A percentile compares a stretch with the other conserved stretches of the same genome.
Evolutionary conservation across 129 eudicot species (phyloP).

Genomic region (Centaurea solstitialis): DNA sequence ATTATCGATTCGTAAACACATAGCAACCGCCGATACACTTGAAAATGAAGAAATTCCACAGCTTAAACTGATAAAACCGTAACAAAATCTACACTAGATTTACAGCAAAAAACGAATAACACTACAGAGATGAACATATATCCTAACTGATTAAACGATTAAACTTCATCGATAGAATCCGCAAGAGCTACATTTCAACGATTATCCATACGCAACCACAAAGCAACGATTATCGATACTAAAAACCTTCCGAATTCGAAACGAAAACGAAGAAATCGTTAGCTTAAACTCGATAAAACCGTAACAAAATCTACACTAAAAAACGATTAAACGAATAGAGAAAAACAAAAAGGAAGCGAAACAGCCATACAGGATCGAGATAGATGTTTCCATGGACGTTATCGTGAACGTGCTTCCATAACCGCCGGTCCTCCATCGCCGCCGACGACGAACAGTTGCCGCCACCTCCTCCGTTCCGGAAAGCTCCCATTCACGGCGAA

Average conservation of each 20-base stretch:
- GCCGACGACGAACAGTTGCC: slow-evolving; percentile 25
- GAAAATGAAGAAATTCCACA: not conserved
- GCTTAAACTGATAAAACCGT: not conserved
- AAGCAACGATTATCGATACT: slow-evolving; percentile 13
- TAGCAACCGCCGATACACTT: slow-evolving; percentile 10
- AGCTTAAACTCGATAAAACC: not conserved
- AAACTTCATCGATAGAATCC: not conserved
- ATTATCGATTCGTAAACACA: not conserved
- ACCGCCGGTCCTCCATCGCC: slow-evolving; percentile 48
- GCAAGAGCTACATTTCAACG: slow-evolving; percentile 15
- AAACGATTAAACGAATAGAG: not conserved
- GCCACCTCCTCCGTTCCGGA: slow-evolving; percentile 14
- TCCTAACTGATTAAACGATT: not conserved
- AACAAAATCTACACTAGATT: not conserved
- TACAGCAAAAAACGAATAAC: not conserved
- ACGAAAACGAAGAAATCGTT: not conserved
- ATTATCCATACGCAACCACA: not conserved
- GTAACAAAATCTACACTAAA: not conserved
- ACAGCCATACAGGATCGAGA: slow-evolving; percentile 67
- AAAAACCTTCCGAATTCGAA: not conserved
- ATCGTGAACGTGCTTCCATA: slow-evolving; percentile 76
- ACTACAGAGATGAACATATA: slow-evolving; percentile 10
- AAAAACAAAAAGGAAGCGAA: not conserved
- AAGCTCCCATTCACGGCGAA: slow-evolving; percentile 50
- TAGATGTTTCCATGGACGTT: slow-evolving; percentile 93